Evolutionary conservation across 257 asterid genomes (phyloP), one percentile per base, ranked within the genome.

Genomic region (Rehmannia glutinosa): DNA sequence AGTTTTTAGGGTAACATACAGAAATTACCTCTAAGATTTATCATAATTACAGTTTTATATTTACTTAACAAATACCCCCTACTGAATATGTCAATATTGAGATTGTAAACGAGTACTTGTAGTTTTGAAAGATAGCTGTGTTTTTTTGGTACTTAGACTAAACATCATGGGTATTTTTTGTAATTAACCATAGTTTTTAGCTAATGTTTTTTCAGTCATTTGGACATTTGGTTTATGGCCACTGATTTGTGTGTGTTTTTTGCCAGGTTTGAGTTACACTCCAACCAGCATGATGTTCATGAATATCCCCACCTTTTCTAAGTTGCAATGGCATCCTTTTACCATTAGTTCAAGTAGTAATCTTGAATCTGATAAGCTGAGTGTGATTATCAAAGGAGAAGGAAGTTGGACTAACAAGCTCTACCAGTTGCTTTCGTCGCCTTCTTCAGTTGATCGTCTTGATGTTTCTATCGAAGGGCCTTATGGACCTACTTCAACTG

Each of bases 281-380:
- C 96, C 99, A 0, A 90, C 96, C 0, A 90, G 99, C 83, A 85
- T 85, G 35, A 57, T 93, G 72, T 93, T 93, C 64, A 4, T 93
- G 57, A 86, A 86, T 69, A 76, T 90, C 43, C 95, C 96, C 0
- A 81, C 83, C 77, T 79, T 93, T 54, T 93, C 96, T 1, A 93
- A 78, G 76, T 4, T 88, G 65, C 98, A 93, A 39, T 93, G 98
- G 98, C 98, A 93, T 81, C 97, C 98, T 8, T 90, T 93, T 25
- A 90, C 94, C 1, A 69, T 90, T 36, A 76, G 62, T 73, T 93
- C 98, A 11, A 90, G 83, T 70, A 88, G 95, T 60, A 72, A 55
- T 58, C 62, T 90, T 73, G 98, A 93, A 69, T 64, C 82, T 0
- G 97, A 93, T 30, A 86, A 74, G 73, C 75, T 93, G 0, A 88